Base-by-base conservation (phyloP, 352 stramenopile species). In the Phytopythium kandeliae region DNA sequence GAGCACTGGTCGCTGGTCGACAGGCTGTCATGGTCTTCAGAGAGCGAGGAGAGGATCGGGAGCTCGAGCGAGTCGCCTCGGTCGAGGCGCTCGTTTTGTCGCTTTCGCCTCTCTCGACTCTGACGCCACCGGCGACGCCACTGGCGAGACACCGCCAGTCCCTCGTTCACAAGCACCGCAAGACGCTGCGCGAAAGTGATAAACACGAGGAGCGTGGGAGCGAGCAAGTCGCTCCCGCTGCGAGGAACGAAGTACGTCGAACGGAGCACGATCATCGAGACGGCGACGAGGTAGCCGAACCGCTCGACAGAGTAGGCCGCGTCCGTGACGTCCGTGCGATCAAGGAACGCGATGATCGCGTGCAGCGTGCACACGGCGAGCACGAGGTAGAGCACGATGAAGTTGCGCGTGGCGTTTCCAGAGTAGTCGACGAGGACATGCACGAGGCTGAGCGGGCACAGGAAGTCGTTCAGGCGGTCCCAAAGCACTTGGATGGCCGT, bases 381-480 rank as follows among this genome's bases (percentile, higher is more conserved):
- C 13, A 69, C 48, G 24, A 69, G 57, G 41, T 69, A 65, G 13
- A 69, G 42, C 12, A 65, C 57, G 28, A 57, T 55, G 12, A 69
- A 69, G 25, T 69, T 69, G 17, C 44, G 47, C 21, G 57, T 33
- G 16, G 55, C 30, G 16, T 69, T 24, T 0, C 38, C 62, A 21
- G 61, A 58, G n/a, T 60, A 65, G 33, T 48, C 42, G 19, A 69
- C 35, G 36, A 65, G 37, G 15, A 69, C 40, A 35, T 69, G 61
- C 7, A 65, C 53, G 30, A 69, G 60, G n/a, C 61, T 53, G 24
- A 69, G 26, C 19, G 61, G 61, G 4, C 31, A 49, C 3, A 69
- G 57, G 33, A 69, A 69, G 53, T 65, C 61, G 49, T 69, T 69
- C 26, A 69, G 55, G 7, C 61, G 57, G 24, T 69, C 61, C 61